Percentiles rank a stretch among this genome's conserved stretches.
phyloP scores from a whole-genome alignment of 2,329 filamentous ascomycete genomes.

The Apiospora hydei region DNA sequence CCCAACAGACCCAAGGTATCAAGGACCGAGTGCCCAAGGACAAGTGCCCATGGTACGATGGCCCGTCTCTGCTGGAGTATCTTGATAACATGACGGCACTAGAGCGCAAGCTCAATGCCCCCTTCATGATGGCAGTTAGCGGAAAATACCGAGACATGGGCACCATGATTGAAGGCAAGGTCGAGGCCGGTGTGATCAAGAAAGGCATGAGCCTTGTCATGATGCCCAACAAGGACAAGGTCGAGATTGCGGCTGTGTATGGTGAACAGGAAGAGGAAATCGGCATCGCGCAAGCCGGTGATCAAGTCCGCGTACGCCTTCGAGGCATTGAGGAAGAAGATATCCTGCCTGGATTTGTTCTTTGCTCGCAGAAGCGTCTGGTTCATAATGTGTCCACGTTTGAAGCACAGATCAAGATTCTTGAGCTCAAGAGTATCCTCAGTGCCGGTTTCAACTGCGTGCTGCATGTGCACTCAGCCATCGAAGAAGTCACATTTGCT shows the following conservation, averaged over 20 bases:
- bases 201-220: constrained; percentile 86
- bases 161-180: constrained; percentile 96
- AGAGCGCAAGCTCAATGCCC: constrained; percentile 94
- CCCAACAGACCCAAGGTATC: constrained; percentile 85
- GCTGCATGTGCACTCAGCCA: constrained; percentile 94
- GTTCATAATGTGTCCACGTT: constrained; percentile 91
- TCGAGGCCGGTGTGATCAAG: constrained; percentile 92
- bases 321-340: constrained; percentile 98
- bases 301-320: constrained; percentile 91
- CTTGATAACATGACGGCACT: constrained; percentile 92
- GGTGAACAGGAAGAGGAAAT: constrained; percentile 97
- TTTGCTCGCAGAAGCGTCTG: constrained; percentile 92
- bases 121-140: constrained; percentile 98
- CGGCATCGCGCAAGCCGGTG: constrained; percentile 81
- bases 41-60: constrained; percentile 82
- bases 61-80: constrained; percentile 91
- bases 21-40: constrained; percentile 85
- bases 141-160: constrained; percentile 98
- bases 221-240: constrained; percentile 91
- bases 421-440: constrained; percentile 94
- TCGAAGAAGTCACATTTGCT: constrained; percentile 94
- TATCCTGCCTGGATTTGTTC: constrained; percentile 91
- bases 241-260: constrained; percentile 85
- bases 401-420: constrained; percentile 94
- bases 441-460: constrained; percentile 98